Evolutionary conservation across 2,329 filamentous ascomycete species (phyloP).

Genomic region (Helotiales sp.): DNA sequence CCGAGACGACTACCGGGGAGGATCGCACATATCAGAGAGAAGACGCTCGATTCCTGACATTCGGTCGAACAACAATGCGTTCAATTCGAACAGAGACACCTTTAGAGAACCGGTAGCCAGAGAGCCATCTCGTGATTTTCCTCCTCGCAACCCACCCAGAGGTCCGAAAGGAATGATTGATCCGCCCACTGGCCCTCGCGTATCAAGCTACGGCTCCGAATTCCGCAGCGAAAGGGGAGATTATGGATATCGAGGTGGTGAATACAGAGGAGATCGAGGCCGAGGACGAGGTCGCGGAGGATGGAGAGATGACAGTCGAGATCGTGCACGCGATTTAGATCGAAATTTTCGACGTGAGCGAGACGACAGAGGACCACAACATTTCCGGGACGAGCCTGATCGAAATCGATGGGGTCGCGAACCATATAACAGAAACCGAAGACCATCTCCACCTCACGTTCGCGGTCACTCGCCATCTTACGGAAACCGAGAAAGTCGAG

Average conservation of each 20-base stretch:
- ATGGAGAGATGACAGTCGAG: constrained; percentile 61
- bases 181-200: constrained; percentile 64
- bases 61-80: constrained; percentile 48
- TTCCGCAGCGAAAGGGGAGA: constrained; percentile 48
- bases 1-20: constrained; percentile 33
- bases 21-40: constrained; percentile 31
- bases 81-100: constrained; percentile 58
- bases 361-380: constrained; percentile 49
- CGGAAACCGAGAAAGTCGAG: constrained; percentile 49
- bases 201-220: constrained; percentile 65
- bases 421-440: constrained; percentile 51
- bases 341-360: constrained; percentile 56
- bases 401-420: constrained; percentile 25
- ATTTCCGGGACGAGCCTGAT: constrained; percentile 5
- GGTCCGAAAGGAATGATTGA: constrained; percentile 76
- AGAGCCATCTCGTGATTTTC: constrained; percentile 37
- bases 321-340: constrained; percentile 47
- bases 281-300: constrained; percentile 42
- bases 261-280: constrained; percentile 52
- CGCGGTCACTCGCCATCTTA: constrained; percentile 67
- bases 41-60: constrained; percentile 31
- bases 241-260: constrained; percentile 54
- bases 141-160: constrained; percentile 71
- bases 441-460: constrained; percentile 60
- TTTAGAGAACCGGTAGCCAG: constrained; percentile 50